These are phyloP conservation scores for Suillus hirtellus DNA, from an alignment of 768 basidiomycete species.

Conservation along the genomic window DNA sequence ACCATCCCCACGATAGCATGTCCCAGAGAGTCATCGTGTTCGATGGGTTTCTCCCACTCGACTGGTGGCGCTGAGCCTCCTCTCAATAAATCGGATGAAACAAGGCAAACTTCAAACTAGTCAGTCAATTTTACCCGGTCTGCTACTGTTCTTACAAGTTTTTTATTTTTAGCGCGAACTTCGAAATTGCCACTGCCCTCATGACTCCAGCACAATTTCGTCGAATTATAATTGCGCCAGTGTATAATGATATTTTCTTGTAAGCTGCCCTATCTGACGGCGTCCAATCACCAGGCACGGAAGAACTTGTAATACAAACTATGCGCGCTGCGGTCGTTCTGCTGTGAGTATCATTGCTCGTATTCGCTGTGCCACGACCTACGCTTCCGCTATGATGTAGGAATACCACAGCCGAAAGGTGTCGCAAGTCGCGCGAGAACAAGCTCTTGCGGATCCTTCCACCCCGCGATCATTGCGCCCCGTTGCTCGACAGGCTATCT, in stretches of 20 bases:
- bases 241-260: constrained; percentile 1
- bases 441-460: not conserved
- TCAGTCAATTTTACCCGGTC: not conserved
- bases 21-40: not conserved
- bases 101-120: not conserved
- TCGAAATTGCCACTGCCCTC: not conserved
- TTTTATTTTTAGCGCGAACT: not conserved
- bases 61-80: not conserved
- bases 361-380: not conserved
- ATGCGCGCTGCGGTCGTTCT: not conserved
- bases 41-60: not conserved
- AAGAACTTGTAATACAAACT: not conserved
- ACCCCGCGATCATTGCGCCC: not conserved
- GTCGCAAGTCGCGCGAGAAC: not conserved
- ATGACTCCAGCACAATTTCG: not conserved
- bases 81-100: not conserved
- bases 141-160: not conserved
- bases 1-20: not conserved
- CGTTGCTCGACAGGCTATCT: not conserved
- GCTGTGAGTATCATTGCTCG: not conserved
- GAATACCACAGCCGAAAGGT: not conserved
- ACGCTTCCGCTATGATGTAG: not conserved
- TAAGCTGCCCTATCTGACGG: not conserved
- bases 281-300: not conserved
- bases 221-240: not conserved